phyloP scores from a whole-genome alignment of 345 rosid species.

The Raphanus sativus region DNA sequence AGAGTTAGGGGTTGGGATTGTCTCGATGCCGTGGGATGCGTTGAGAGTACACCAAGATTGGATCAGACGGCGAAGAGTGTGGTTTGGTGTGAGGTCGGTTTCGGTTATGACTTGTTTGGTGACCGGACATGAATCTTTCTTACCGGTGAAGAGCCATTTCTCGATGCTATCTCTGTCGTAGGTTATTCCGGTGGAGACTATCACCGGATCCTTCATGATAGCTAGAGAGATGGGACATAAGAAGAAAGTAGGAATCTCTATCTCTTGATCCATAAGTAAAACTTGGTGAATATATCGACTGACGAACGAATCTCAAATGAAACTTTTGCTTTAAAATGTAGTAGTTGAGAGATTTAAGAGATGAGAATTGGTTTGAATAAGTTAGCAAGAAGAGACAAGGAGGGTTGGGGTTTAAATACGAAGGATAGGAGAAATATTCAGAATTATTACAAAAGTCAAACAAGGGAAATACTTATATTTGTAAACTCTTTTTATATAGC shows the following conservation, averaged over 20 bases:
- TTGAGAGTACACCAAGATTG: slow-evolving; percentile 96
- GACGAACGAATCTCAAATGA: slow-evolving; percentile 11
- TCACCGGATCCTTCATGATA: slow-evolving; percentile 82
- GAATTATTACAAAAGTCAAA: slow-evolving; percentile 52
- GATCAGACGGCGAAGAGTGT: slow-evolving; percentile 78
- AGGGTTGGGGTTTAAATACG: slow-evolving; percentile 41
- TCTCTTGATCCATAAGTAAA: slow-evolving; percentile 53
- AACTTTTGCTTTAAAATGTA: slow-evolving; percentile 1
- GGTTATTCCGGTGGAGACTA: slow-evolving; percentile 63
- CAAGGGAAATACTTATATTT: slow-evolving; percentile 45
- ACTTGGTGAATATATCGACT: not conserved
- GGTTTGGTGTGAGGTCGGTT: slow-evolving; percentile 80
- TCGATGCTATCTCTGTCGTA: slow-evolving; percentile 73
- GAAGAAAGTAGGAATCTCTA: slow-evolving; percentile 64
- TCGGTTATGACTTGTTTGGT: slow-evolving; percentile 64
- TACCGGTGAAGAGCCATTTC: slow-evolving; percentile 58
- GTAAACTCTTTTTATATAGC: slow-evolving; percentile 17
- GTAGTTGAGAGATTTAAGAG: slow-evolving; percentile 31
- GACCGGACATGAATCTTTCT: slow-evolving; percentile 59
- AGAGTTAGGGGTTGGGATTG: slow-evolving; percentile 93
- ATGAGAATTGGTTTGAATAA: slow-evolving; percentile 45
- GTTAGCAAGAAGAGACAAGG: slow-evolving; percentile 28
- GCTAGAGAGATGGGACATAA: slow-evolving; percentile 75
- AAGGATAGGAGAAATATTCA: slow-evolving; percentile 12
- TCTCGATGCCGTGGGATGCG: slow-evolving; percentile 74